Evolutionary conservation across 768 basidiomycete genomes (phyloP).

Genomic region (Boletus tylopilopsis): DNA sequence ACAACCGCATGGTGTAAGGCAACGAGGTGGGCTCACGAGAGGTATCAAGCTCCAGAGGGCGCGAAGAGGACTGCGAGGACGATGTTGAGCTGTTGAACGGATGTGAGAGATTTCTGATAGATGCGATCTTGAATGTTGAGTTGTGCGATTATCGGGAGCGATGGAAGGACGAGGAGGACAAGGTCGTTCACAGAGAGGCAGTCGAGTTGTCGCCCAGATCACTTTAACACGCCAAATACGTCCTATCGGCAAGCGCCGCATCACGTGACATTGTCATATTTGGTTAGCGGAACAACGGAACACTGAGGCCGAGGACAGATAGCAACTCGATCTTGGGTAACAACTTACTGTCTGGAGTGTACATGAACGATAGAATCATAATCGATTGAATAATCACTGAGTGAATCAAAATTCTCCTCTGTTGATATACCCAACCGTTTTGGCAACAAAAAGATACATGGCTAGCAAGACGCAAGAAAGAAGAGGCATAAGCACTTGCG

Average conservation of each 20-base stretch:
- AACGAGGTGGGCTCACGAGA: slow-evolving; percentile 12
- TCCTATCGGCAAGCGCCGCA: slow-evolving; percentile 29
- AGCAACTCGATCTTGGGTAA: too few species aligned
- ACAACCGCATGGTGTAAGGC: not conserved
- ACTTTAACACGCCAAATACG: slow-evolving; percentile 31
- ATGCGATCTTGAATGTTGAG: slow-evolving; percentile 15
- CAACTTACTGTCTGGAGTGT: too few species aligned
- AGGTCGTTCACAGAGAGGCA: slow-evolving; percentile 14
- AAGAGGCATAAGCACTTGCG: too few species aligned
- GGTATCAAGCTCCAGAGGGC: slow-evolving; percentile 2
- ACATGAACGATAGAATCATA: too few species aligned
- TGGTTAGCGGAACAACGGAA: slow-evolving; percentile 20
- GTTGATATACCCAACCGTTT: too few species aligned
- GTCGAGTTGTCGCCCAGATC: slow-evolving; percentile 23
- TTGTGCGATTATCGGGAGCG: slow-evolving; percentile 19
- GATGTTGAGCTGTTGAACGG: not conserved
- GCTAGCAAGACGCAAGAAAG: too few species aligned
- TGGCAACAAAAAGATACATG: too few species aligned
- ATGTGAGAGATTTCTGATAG: not conserved
- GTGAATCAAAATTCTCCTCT: too few species aligned
- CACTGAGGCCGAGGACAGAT: slow-evolving; percentile 10
- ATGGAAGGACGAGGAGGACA: slow-evolving; percentile 16
- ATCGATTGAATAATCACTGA: too few species aligned
- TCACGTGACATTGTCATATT: slow-evolving; percentile 24
- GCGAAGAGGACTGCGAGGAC: not conserved